Conservation (phyloP, 768 basidiomycete species). For the Daedalea quercina region DNA sequence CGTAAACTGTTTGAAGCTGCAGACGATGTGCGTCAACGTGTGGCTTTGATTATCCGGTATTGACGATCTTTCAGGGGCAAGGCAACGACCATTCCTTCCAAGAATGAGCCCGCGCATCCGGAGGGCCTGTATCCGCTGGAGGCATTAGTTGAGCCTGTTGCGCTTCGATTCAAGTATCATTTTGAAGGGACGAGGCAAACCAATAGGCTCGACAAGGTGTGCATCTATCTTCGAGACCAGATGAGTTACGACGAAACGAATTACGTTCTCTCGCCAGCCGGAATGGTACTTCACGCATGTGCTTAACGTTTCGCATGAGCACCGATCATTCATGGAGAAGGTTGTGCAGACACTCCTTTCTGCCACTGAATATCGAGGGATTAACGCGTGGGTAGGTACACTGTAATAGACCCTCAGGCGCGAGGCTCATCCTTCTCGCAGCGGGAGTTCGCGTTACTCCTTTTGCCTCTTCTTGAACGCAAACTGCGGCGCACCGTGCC, state of each 20-base stretch:
- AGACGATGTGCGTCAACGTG: slow-evolving; percentile 57
- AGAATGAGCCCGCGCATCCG: slow-evolving; percentile 25
- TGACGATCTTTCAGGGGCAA: slow-evolving; percentile 38
- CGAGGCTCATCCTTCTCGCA: slow-evolving; percentile 22
- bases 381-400: slow-evolving; percentile 66
- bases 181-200: slow-evolving; percentile 85
- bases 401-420: neutral
- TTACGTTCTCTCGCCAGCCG: slow-evolving; percentile 45
- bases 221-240: neutral
- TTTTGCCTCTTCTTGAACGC: slow-evolving; percentile 69
- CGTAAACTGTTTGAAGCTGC: slow-evolving; percentile 66
- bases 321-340: slow-evolving; percentile 70
- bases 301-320: slow-evolving; percentile 81
- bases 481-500: slow-evolving; percentile 76
- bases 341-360: slow-evolving; percentile 67
- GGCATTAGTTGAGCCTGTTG: slow-evolving; percentile 76
- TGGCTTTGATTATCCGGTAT: neutral
- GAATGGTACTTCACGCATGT: slow-evolving; percentile 97
- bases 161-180: slow-evolving; percentile 89
- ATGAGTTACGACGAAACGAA: neutral
- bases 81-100: slow-evolving; percentile 31
- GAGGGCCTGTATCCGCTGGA: slow-evolving; percentile 78
- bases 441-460: slow-evolving; percentile 77
- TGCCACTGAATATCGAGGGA: slow-evolving; percentile 49
- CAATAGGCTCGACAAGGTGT: slow-evolving; percentile 88